Evolutionary conservation across 345 rosid genomes (phyloP).

Genomic region (Eucalyptus melliodora): DNA sequence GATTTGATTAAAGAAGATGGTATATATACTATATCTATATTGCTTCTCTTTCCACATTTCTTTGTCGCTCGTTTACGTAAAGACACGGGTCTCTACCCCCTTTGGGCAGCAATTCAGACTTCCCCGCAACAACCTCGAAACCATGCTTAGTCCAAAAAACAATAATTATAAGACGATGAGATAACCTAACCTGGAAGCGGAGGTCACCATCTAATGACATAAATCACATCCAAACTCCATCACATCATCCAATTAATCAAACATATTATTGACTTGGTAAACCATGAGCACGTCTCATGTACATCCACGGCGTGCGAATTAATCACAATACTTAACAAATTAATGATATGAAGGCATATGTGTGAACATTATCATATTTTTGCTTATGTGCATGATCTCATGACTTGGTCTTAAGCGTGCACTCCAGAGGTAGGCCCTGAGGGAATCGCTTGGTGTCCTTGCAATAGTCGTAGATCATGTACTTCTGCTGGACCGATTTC

Average conservation of each 20-base stretch:
- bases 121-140: neutral
- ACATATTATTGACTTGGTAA: neutral
- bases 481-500: conserved; percentile 42
- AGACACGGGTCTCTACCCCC: neutral
- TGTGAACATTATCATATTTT: neutral
- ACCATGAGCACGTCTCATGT: neutral
- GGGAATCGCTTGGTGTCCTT: conserved; percentile 37
- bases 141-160: neutral
- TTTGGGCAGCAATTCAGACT: neutral
- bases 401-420: neutral
- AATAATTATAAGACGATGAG: neutral
- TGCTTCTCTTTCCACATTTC: neutral
- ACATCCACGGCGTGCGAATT: neutral
- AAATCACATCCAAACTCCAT: neutral
- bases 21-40: neutral
- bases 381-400: neutral
- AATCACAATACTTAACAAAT: neutral
- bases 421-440: neutral
- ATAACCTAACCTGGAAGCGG: neutral
- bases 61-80: neutral
- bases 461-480: conserved; percentile 67
- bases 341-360: neutral
- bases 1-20: neutral
- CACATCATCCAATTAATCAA: neutral
- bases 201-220: neutral